These are phyloP conservation scores for Candida dubliniensis DNA, from an alignment of 1,139 yeast genomes.

Conservation along the genomic window DNA sequence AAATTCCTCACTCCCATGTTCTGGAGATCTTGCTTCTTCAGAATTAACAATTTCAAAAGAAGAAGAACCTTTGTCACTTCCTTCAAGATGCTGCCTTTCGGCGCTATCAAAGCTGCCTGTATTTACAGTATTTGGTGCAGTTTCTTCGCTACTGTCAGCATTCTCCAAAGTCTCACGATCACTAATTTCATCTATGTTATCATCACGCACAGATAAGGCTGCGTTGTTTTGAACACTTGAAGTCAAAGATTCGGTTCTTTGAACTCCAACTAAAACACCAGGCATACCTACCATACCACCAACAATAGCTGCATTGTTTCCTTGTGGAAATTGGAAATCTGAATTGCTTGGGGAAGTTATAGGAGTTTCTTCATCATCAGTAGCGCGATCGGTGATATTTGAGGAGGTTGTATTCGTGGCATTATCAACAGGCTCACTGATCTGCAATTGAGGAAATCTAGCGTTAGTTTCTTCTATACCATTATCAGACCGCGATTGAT, in stretches of 20 bases:
- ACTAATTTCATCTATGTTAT: slow-evolving; percentile 58
- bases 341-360: slow-evolving; percentile 57
- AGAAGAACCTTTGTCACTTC: slow-evolving; percentile 46
- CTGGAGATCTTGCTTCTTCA: slow-evolving; percentile 37
- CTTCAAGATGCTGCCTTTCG: slow-evolving; percentile 22
- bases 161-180: slow-evolving; percentile 57
- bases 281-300: slow-evolving; percentile 52
- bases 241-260: slow-evolving; percentile 74
- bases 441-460: slow-evolving; percentile 21
- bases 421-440: slow-evolving; percentile 20
- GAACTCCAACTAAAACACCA: slow-evolving; percentile 47
- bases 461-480: slow-evolving; percentile 11
- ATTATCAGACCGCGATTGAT: neutral
- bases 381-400: slow-evolving; percentile 34
- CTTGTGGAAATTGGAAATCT: slow-evolving; percentile 55
- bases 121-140: slow-evolving; percentile 19
- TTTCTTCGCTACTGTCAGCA: slow-evolving; percentile 19
- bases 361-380: slow-evolving; percentile 49
- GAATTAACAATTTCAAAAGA: slow-evolving; percentile 55
- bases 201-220: slow-evolving; percentile 84
- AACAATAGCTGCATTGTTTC: slow-evolving; percentile 30
- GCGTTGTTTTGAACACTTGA: slow-evolving; percentile 93
- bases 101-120: slow-evolving; percentile 15
- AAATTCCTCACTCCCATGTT: slow-evolving; percentile 42
- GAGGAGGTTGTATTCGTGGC: slow-evolving; percentile 34